phyloP scores from a whole-genome alignment of 305 asterid genomes.

The Fraxinus albicans region DNA sequence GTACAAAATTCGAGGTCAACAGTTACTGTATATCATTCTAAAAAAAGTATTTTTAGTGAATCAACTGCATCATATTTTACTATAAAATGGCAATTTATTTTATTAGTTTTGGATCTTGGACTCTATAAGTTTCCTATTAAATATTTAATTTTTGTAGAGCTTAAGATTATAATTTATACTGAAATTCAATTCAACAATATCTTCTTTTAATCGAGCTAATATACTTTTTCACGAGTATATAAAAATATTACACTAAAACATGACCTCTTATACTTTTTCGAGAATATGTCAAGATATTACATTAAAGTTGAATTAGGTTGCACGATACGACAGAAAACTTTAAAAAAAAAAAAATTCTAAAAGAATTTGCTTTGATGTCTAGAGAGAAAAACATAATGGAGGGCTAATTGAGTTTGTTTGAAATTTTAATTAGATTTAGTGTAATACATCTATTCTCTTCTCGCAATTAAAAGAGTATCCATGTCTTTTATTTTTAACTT shows the following conservation, averaged over 20 bases:
- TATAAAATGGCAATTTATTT: neutral
- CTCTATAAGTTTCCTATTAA: neutral
- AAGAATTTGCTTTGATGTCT: neutral
- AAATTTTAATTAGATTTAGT: too few species aligned
- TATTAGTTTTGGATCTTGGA: neutral
- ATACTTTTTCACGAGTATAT: neutral
- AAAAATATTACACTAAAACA: neutral
- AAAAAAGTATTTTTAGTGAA: neutral
- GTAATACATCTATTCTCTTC: too few species aligned
- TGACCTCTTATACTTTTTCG: neutral
- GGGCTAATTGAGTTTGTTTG: neutral
- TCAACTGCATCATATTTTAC: too few species aligned
- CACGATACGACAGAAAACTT: neutral
- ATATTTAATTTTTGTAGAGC: neutral
- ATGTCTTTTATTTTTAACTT: too few species aligned
- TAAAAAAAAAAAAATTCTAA: too few species aligned
- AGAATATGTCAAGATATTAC: neutral
- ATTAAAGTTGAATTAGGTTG: neutral
- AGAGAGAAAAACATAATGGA: neutral
- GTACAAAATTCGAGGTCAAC: too few species aligned
- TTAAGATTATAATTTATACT: neutral
- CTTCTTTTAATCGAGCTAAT: neutral
- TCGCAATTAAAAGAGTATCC: too few species aligned
- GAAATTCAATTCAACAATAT: too few species aligned
- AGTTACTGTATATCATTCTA: neutral